A percentile compares a stretch with the other conserved stretches of the same genome.
These are phyloP conservation scores for Kitagawia praeruptora DNA, from an alignment of 129 eudicot species.

Conservation along the genomic window DNA sequence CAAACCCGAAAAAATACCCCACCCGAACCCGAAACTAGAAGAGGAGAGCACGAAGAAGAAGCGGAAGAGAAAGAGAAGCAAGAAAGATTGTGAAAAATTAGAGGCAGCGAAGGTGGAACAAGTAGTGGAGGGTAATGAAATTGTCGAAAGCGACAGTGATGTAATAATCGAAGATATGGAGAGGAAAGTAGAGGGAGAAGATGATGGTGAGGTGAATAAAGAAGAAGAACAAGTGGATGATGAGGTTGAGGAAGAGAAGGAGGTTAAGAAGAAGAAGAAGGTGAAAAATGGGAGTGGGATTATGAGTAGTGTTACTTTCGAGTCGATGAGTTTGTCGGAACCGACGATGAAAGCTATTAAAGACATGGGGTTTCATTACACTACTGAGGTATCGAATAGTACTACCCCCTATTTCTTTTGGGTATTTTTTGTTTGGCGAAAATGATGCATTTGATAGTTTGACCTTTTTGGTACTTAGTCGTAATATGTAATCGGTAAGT, in stretches of 20 bases:
- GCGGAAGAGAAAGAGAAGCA: conserved; percentile 2
- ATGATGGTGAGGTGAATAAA: not conserved
- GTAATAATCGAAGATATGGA: not conserved
- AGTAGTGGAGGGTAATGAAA: not conserved
- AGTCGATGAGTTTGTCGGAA: conserved; percentile 30
- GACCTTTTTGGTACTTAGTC: not conserved
- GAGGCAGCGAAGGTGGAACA: not conserved
- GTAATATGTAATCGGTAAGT: not conserved
- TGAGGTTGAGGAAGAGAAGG: not conserved
- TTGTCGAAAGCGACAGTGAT: conserved; percentile 6
- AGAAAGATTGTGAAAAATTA: not conserved
- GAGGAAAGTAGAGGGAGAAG: not conserved
- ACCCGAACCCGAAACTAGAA: not conserved
- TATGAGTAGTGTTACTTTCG: conserved; percentile 37
- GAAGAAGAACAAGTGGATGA: not conserved
- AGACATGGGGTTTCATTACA: conserved; percentile 34
- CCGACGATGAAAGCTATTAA: conserved; percentile 34
- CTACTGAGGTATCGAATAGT: conserved; percentile 37
- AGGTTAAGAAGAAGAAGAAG: not conserved
- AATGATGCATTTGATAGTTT: not conserved
- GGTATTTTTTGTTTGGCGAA: not conserved
- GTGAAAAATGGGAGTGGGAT: conserved; percentile 36
- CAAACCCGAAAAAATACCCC: not conserved
- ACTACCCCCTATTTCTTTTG: not conserved
- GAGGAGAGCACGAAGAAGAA: not conserved